Conservation (phyloP, 176 grass and related monocot species). For the Cymbopogon citratus region DNA sequence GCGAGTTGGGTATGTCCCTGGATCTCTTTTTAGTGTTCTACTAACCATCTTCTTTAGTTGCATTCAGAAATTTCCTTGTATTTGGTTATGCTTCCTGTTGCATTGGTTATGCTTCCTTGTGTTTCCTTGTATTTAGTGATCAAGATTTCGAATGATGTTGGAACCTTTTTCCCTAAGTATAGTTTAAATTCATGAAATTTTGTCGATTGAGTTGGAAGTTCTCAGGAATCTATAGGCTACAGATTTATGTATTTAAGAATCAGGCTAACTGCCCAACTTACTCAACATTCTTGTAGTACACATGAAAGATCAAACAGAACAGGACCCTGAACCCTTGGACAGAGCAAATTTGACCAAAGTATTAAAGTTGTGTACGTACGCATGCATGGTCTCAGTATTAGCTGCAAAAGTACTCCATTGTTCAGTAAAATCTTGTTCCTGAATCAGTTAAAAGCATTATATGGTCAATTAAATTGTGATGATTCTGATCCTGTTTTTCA, state of each 20-base stretch:
- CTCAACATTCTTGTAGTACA: too few species aligned
- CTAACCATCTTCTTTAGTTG: not conserved
- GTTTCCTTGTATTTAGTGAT: not conserved
- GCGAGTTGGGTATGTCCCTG: conserved; percentile 67
- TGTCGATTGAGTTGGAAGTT: not conserved
- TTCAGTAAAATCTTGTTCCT: not conserved
- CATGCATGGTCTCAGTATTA: too few species aligned
- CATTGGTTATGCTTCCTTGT: not conserved
- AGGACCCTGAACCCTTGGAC: too few species aligned
- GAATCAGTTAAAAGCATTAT: too few species aligned
- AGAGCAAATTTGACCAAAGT: too few species aligned
- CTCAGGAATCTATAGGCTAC: not conserved
- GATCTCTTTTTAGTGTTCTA: not conserved
- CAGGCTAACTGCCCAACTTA: not conserved
- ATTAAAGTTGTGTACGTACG: too few species aligned
- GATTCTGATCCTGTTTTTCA: not conserved
- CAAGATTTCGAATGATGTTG: not conserved
- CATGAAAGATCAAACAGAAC: too few species aligned
- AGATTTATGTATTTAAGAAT: not conserved
- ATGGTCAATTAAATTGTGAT: conserved; percentile 24
- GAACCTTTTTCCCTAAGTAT: not conserved
- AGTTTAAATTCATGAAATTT: not conserved
- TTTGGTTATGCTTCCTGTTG: not conserved
- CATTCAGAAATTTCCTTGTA: not conserved
- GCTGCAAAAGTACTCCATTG: not conserved